These are phyloP conservation scores for Coix lacrymajobi DNA, from an alignment of 176 grass and related monocot genomes.

Conservation along the genomic window DNA sequence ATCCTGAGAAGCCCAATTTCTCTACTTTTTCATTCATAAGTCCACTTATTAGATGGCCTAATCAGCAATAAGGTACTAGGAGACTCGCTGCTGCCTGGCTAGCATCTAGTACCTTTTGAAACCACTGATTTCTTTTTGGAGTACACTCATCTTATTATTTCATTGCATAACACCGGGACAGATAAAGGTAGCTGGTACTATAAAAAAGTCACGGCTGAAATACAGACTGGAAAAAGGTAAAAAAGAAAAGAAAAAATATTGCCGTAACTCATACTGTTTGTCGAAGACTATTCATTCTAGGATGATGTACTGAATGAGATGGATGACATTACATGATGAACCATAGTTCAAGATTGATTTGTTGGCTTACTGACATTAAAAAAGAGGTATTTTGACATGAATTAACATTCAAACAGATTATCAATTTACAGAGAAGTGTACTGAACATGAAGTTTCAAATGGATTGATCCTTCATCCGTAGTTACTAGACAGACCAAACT, in stretches of 20 bases:
- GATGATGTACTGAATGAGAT: neutral
- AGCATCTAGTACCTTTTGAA: neutral
- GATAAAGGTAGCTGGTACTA: neutral
- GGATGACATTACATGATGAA: neutral
- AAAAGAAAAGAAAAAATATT: neutral
- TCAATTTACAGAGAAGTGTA: neutral
- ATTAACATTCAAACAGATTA: neutral
- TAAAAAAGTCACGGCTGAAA: neutral
- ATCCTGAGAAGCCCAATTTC: neutral
- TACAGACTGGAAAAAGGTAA: neutral
- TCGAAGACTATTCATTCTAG: neutral
- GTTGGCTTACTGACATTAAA: neutral
- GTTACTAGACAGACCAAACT: neutral
- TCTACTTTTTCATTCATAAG: neutral
- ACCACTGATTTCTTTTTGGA: neutral
- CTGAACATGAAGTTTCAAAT: neutral
- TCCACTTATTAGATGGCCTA: neutral
- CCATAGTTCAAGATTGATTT: neutral
- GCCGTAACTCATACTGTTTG: neutral
- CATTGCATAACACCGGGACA: constrained; percentile 19
- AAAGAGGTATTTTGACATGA: neutral
- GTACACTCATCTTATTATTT: neutral
- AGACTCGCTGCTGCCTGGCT: neutral
- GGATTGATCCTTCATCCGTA: neutral
- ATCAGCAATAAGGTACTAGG: neutral